phyloP scores from a whole-genome alignment of 2,329 filamentous ascomycete species.

The Claviceps capensis region DNA sequence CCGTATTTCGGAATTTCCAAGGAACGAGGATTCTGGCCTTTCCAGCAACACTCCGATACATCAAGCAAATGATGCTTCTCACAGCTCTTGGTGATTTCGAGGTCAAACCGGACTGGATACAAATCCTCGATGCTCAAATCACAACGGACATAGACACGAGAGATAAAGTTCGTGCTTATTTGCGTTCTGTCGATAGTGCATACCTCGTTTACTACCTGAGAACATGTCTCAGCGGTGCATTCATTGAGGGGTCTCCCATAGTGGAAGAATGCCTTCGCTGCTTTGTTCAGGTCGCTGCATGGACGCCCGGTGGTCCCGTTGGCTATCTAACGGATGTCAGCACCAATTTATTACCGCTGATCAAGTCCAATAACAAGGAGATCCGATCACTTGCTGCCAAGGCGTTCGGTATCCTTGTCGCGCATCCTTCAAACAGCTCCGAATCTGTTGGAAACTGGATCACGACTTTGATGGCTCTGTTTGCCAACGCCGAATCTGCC shows the following conservation, averaged over 20 bases:
- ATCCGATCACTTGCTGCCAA: slow-evolving; percentile 54
- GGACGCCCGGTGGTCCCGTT: slow-evolving; percentile 36
- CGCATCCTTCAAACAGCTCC: slow-evolving; percentile 40
- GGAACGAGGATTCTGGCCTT: slow-evolving; percentile 42
- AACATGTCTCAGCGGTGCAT: slow-evolving; percentile 44
- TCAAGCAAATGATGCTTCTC: slow-evolving; percentile 39
- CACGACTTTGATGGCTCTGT: slow-evolving; percentile 27
- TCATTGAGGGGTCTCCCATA: slow-evolving; percentile 26
- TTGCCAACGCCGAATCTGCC: slow-evolving; percentile 27
- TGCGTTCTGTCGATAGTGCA: slow-evolving; percentile 27
- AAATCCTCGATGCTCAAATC: slow-evolving; percentile 59
- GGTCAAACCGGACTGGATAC: slow-evolving; percentile 72
- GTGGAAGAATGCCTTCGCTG: slow-evolving; percentile 35
- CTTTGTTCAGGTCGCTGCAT: slow-evolving; percentile 39
- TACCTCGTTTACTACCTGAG: slow-evolving; percentile 32
- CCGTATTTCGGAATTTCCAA: slow-evolving; percentile 31
- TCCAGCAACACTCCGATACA: slow-evolving; percentile 56
- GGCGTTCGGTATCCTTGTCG: slow-evolving; percentile 61
- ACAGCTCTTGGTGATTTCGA: slow-evolving; percentile 35
- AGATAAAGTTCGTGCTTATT: slow-evolving; percentile 40
- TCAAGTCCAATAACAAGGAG: slow-evolving; percentile 59
- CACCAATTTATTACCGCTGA: slow-evolving; percentile 40
- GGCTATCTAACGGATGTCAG: slow-evolving; percentile 33
- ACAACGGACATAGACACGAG: slow-evolving; percentile 55
- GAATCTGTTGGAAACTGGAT: slow-evolving; percentile 14